Evolutionary conservation across 1,284 basidiomycete species (phyloP).

Genomic region (Coniophora puteana): DNA sequence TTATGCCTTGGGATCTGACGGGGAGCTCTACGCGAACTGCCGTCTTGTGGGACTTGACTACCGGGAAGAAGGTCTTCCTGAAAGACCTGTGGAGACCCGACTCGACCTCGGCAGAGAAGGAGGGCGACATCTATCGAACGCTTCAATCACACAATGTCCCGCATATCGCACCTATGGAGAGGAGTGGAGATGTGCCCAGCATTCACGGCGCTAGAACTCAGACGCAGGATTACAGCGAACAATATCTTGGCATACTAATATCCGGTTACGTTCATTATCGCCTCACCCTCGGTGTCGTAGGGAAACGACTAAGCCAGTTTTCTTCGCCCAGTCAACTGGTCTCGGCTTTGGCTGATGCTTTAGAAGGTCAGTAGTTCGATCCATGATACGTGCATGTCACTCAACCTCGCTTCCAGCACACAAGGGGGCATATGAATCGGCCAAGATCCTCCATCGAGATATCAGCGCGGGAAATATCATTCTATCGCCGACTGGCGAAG

Average conservation of each 20-base stretch:
- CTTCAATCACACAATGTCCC: conserved; percentile 14
- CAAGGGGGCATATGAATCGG: background rate
- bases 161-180: conserved; percentile 12
- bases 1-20: background rate
- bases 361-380: too few relatives aligned
- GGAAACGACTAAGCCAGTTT: too few relatives aligned
- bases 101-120: conserved; percentile 11
- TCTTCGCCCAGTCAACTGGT: too few relatives aligned
- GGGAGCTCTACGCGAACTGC: conserved; percentile 12
- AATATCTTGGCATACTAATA: too few relatives aligned
- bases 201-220: too few relatives aligned
- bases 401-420: too few relatives aligned
- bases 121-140: conserved; percentile 16
- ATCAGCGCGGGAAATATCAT: conserved; percentile 13
- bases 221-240: too few relatives aligned
- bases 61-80: conserved; percentile 13
- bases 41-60: conserved; percentile 7
- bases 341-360: too few relatives aligned
- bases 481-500: conserved; percentile 4
- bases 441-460: conserved; percentile 12
- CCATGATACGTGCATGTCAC: too few relatives aligned
- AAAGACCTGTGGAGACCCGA: conserved; percentile 24
- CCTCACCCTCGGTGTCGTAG: too few relatives aligned
- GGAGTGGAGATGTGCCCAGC: conserved; percentile 2
- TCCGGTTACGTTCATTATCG: too few relatives aligned